These are phyloP conservation scores for Pilobolus umbonatus DNA, from an alignment of 192 early-diverging fungal species.

Conservation along the genomic window DNA sequence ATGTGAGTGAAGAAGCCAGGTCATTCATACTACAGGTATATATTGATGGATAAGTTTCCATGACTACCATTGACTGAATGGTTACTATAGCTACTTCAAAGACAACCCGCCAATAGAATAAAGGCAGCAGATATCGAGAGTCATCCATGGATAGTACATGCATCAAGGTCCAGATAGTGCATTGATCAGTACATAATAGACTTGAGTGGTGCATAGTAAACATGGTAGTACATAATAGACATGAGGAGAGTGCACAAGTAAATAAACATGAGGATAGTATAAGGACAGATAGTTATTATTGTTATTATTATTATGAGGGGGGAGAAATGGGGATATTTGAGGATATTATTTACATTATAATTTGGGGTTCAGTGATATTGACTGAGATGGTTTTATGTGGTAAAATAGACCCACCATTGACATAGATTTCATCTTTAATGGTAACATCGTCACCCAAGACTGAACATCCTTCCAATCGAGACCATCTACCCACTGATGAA, in stretches of 20 bases:
- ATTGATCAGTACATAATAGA: too few relatives aligned
- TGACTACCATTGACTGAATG: background rate
- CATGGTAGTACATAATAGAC: constrained; percentile 2
- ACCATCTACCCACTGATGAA: constrained; percentile 91
- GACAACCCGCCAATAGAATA: background rate
- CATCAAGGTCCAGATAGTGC: too few relatives aligned
- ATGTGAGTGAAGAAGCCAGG: background rate
- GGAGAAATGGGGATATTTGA: background rate
- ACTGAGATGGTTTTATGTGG: constrained; percentile 91
- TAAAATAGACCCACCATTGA: constrained; percentile 94
- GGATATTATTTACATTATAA: constrained; percentile 79
- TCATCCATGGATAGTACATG: constrained; percentile 9
- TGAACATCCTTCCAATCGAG: constrained; percentile 89
- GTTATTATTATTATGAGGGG: background rate
- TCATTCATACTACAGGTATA: background rate
- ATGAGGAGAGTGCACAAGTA: background rate
- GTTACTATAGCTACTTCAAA: background rate
- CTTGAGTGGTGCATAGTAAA: background rate
- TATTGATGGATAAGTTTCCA: background rate
- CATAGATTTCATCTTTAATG: constrained; percentile 87
- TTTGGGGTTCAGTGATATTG: constrained; percentile 88
- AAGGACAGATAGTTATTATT: background rate
- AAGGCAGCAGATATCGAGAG: background rate
- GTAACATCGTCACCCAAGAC: constrained; percentile 98
- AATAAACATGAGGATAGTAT: background rate